phyloP scores from a whole-genome alignment of 2,329 filamentous ascomycete genomes.

The Fusarium newnesense region DNA sequence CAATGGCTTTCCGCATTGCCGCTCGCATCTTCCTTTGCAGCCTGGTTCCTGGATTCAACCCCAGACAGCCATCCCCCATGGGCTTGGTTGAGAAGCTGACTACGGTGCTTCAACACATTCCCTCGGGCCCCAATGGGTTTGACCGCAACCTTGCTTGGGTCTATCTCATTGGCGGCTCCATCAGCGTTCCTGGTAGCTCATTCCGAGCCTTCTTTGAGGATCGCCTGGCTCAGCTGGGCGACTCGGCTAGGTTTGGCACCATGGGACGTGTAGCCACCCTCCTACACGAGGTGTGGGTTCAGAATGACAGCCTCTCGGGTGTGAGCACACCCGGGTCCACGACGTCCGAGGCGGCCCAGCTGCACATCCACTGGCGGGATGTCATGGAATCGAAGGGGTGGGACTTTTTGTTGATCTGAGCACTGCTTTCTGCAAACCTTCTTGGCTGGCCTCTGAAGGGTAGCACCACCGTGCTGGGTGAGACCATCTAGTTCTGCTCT shows the following conservation, averaged over 20 bases:
- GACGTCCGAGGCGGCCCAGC: constrained; percentile 56
- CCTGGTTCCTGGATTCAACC: constrained; percentile 87
- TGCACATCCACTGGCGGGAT: constrained; percentile 92
- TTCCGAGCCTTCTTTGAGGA: constrained; percentile 85
- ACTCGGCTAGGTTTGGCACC: constrained; percentile 81
- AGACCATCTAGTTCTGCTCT: constrained; percentile 33
- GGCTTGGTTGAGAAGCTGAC: constrained; percentile 83
- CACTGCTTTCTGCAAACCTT: constrained; percentile 37
- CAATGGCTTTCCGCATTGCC: constrained; percentile 87
- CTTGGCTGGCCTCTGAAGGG: constrained; percentile 53
- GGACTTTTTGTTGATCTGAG: constrained; percentile 90
- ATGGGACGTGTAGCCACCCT: constrained; percentile 85
- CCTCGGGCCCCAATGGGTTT: constrained; percentile 81
- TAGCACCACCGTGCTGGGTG: constrained; percentile 36
- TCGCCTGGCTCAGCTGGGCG: constrained; percentile 78
- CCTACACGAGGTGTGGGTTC: constrained; percentile 85
- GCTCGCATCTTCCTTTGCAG: constrained; percentile 98
- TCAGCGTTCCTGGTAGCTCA: constrained; percentile 75
- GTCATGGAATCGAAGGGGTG: constrained; percentile 91
- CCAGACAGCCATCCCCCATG: constrained; percentile 76
- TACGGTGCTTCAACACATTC: constrained; percentile 82
- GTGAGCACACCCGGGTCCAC: constrained; percentile 51
- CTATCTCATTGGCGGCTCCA: constrained; percentile 85
- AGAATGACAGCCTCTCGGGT: constrained; percentile 68
- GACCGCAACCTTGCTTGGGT: constrained; percentile 95